Evolutionary conservation across 2,329 filamentous ascomycete genomes (phyloP).

Genomic region (Fusarium clavum): DNA sequence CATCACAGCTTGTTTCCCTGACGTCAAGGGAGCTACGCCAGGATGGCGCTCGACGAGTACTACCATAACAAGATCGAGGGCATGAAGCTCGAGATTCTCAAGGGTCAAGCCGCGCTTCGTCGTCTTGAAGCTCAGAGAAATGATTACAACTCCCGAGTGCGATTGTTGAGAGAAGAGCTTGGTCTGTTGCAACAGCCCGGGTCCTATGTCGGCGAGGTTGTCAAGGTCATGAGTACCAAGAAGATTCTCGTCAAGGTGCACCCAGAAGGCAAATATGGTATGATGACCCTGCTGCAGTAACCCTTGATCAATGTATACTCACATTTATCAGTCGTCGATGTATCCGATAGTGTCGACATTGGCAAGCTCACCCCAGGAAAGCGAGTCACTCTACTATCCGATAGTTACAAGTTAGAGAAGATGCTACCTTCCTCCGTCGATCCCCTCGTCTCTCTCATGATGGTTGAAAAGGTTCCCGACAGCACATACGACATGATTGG

Average conservation of each 20-base stretch:
- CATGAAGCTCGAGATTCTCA: conserved; percentile 99
- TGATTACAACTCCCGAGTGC: conserved; percentile 98
- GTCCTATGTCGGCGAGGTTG: conserved; percentile 98
- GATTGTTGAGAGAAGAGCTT: conserved; percentile 92
- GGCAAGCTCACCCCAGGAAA: conserved; percentile 96
- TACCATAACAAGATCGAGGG: conserved; percentile 99
- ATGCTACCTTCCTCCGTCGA: conserved; percentile 98
- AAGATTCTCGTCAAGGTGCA: conserved; percentile 99
- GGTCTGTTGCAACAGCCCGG: conserved; percentile 96
- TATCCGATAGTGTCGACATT: conserved; percentile 94
- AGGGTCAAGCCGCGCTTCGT: conserved; percentile 94
- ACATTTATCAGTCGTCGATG: conserved; percentile 81
- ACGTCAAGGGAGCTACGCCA: conserved; percentile 55
- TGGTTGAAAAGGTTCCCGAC: conserved; percentile 99
- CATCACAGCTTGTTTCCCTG: conserved; percentile 14
- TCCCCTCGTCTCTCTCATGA: conserved; percentile 98
- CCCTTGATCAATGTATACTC: not conserved
- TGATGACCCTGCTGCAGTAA: conserved; percentile 45
- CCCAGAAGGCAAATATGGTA: conserved; percentile 99
- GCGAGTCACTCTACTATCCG: conserved; percentile 94
- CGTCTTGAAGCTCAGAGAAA: conserved; percentile 97
- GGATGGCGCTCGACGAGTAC: conserved; percentile 98
- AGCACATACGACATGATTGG: conserved; percentile 99
- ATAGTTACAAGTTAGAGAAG: conserved; percentile 99
- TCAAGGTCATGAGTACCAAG: conserved; percentile 99